phyloP scores from a whole-genome alignment of 2,329 filamentous ascomycete species.

The Cladosporium phlei region DNA sequence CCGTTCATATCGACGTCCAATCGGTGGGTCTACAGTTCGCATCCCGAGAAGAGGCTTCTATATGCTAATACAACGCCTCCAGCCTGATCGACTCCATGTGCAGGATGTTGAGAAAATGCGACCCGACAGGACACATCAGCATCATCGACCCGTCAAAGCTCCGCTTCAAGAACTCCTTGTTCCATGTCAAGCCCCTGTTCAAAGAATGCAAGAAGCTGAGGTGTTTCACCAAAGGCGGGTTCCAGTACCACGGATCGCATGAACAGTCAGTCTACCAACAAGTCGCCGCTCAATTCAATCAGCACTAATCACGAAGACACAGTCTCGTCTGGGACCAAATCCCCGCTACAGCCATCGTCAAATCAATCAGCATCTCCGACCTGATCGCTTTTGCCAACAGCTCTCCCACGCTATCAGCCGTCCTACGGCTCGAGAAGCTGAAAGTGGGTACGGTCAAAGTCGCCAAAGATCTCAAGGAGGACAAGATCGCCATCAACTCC shows the following conservation, averaged over 20 bases:
- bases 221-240: background rate
- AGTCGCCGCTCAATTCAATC: too few relatives aligned
- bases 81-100: too few relatives aligned
- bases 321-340: too few relatives aligned
- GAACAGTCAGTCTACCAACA: background rate
- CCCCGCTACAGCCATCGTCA: background rate
- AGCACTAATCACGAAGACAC: too few relatives aligned
- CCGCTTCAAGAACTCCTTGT: background rate
- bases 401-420: background rate
- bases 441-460: background rate
- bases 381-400: background rate
- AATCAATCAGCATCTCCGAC: background rate
- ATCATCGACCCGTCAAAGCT: conserved; percentile 5
- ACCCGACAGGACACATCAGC: too few relatives aligned
- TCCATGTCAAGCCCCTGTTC: background rate
- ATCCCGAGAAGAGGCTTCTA: too few relatives aligned
- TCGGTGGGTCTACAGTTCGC: too few relatives aligned
- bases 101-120: too few relatives aligned
- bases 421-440: conserved; percentile 5
- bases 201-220: background rate
- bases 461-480: background rate
- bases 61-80: too few relatives aligned
- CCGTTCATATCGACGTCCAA: background rate
- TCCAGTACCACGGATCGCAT: background rate
- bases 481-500: background rate